These are phyloP conservation scores for Bryoglossum gracile DNA, from an alignment of 495 filamentous ascomycete genomes.

Conservation along the genomic window DNA sequence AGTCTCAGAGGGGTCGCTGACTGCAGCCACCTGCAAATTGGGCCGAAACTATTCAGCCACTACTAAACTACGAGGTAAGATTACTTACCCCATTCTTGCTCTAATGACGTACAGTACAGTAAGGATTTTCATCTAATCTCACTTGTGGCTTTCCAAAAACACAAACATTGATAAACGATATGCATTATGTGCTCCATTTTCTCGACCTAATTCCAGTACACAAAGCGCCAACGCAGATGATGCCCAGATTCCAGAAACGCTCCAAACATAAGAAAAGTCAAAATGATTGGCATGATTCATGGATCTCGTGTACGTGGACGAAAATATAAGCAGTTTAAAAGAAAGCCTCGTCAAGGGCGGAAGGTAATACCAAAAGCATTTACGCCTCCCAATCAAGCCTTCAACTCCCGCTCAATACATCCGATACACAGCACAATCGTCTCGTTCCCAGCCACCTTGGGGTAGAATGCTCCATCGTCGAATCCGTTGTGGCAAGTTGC, in stretches of 20 bases:
- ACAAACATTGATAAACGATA: no score
- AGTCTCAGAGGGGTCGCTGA: no score
- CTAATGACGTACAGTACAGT: no score
- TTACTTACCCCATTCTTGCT: no score
- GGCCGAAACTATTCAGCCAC: no score
- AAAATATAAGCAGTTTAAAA: slow-evolving; percentile 6
- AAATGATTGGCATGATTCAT: slow-evolving; percentile 20
- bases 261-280: slow-evolving; percentile 8
- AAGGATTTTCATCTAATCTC: no score
- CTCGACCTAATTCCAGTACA: no score
- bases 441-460: slow-evolving; percentile 34
- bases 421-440: slow-evolving; percentile 40
- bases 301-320: slow-evolving; percentile 12
- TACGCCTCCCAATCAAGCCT: slow-evolving; percentile 25
- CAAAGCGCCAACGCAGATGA: no score
- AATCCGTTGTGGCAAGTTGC: slow-evolving; percentile 43
- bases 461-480: slow-evolving; percentile 50
- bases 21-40: no score
- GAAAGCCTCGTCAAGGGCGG: background rate
- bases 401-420: slow-evolving; percentile 45
- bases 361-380: slow-evolving; percentile 2
- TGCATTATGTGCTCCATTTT: no score
- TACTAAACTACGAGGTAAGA: no score
- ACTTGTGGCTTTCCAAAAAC: no score
- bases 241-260: background rate